Evolutionary conservation across 306 rosid genomes (phyloP).

Genomic region (Psophocarpus tetragonolobus): DNA sequence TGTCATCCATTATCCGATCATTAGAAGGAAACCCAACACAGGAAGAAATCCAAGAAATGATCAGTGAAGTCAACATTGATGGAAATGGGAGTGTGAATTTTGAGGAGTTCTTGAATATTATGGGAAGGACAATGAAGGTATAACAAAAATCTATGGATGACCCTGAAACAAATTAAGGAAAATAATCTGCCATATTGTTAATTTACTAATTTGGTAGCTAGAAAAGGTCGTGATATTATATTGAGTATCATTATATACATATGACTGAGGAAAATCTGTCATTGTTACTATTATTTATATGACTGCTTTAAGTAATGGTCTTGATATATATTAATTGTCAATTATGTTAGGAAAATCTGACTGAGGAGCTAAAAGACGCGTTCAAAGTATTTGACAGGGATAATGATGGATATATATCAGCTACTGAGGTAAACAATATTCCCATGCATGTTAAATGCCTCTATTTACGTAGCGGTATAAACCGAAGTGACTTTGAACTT

Average conservation of each 20-base stretch:
- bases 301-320: not conserved
- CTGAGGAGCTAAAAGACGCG: conserved; percentile 78
- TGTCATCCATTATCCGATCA: conserved; percentile 67
- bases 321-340: not conserved
- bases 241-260: not conserved
- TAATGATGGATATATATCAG: conserved; percentile 82
- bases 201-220: too few species aligned
- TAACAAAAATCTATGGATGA: not conserved
- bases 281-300: not conserved
- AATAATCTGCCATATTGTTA: not conserved
- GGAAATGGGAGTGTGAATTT: conserved; percentile 79
- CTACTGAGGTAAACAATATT: conserved; percentile 66
- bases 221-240: not conserved
- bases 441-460: not conserved
- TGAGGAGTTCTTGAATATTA: conserved; percentile 68
- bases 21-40: conserved; percentile 76
- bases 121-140: conserved; percentile 86
- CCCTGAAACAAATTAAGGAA: too few species aligned
- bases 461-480: not conserved
- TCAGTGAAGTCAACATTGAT: conserved; percentile 60
- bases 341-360: conserved; percentile 41
- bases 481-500: not conserved
- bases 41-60: conserved; percentile 76
- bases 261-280: not conserved
- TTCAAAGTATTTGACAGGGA: conserved; percentile 85